Conservation (phyloP, 2,329 filamentous ascomycete genomes). For the Fusarium nisikadoi region DNA sequence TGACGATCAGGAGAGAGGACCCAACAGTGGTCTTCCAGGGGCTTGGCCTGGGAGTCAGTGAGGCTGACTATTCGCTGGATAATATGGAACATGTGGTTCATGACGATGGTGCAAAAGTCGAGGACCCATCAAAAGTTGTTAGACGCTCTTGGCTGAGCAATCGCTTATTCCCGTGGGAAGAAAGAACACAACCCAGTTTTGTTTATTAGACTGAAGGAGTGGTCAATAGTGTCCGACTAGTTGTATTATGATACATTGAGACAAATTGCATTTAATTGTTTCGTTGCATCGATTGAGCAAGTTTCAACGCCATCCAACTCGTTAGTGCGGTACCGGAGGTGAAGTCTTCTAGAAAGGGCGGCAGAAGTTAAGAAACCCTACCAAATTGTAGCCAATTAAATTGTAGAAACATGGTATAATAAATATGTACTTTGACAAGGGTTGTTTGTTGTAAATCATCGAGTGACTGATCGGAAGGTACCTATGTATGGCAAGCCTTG, state of each 20-base stretch:
- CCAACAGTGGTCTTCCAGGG: constrained; percentile 43
- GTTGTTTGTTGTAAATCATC: neutral
- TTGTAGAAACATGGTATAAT: constrained; percentile 5
- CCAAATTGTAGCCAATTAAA: constrained; percentile 26
- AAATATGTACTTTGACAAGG: constrained; percentile 3
- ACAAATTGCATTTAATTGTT: constrained; percentile 1
- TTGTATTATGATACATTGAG: neutral
- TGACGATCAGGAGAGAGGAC: constrained; percentile 8
- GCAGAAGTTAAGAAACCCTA: constrained; percentile 32
- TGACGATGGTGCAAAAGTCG: neutral
- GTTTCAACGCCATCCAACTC: constrained; percentile 4
- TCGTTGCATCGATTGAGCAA: neutral
- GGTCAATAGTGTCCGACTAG: neutral
- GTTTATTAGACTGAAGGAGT: neutral
- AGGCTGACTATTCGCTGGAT: constrained; percentile 7
- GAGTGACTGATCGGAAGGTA: neutral
- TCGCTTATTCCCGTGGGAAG: constrained; percentile 26
- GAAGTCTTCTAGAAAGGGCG: constrained; percentile 42
- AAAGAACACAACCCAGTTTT: neutral
- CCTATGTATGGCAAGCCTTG: neutral
- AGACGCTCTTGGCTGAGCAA: constrained; percentile 8
- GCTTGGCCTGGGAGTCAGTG: constrained; percentile 49
- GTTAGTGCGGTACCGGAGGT: constrained; percentile 31
- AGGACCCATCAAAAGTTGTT: constrained; percentile 13
- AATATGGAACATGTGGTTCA: neutral